Percentiles rank a stretch among this genome's conserved stretches.
Evolutionary conservation across 2,329 filamentous ascomycete species (phyloP).

Genomic region (Colletotrichum navitas): DNA sequence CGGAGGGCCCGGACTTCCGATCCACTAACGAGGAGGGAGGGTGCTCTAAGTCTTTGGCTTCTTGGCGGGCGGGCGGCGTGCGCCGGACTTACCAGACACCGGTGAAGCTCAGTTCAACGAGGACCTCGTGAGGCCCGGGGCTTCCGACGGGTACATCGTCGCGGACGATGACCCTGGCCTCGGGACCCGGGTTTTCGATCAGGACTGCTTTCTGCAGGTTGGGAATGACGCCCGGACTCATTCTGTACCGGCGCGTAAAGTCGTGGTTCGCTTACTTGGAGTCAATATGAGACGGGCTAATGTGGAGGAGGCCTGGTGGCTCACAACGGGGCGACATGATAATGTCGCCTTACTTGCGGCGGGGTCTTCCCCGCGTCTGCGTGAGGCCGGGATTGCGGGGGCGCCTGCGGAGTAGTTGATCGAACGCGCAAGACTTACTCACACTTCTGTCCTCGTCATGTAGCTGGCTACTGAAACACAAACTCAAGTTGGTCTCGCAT

Average conservation of each 20-base stretch:
- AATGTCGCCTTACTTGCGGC: not conserved
- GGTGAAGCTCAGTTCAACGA: slow-evolving; percentile 10
- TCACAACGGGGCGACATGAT: not conserved
- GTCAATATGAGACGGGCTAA: not conserved
- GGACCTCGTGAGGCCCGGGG: slow-evolving; percentile 28
- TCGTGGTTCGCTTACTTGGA: not conserved
- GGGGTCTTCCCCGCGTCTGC: slow-evolving; percentile 6
- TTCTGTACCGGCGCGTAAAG: not conserved
- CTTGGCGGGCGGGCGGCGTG: no score
- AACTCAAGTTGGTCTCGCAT: no score
- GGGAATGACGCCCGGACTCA: not conserved
- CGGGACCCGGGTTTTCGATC: slow-evolving; percentile 32
- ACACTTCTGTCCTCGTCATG: not conserved
- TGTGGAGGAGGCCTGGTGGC: not conserved
- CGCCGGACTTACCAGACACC: slow-evolving; percentile 24
- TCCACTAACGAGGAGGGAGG: slow-evolving; percentile 42
- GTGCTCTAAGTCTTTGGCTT: no score
- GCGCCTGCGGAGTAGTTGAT: not conserved
- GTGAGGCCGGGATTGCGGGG: not conserved
- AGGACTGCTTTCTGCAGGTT: slow-evolving; percentile 21
- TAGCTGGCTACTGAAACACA: not conserved
- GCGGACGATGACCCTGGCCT: slow-evolving; percentile 5
- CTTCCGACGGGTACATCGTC: slow-evolving; percentile 26
- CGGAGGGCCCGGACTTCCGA: slow-evolving; percentile 49
- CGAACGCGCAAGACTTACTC: not conserved